Evolutionary conservation across 805 yeast species (phyloP).

Genomic region (Candida cerambycidarum): DNA sequence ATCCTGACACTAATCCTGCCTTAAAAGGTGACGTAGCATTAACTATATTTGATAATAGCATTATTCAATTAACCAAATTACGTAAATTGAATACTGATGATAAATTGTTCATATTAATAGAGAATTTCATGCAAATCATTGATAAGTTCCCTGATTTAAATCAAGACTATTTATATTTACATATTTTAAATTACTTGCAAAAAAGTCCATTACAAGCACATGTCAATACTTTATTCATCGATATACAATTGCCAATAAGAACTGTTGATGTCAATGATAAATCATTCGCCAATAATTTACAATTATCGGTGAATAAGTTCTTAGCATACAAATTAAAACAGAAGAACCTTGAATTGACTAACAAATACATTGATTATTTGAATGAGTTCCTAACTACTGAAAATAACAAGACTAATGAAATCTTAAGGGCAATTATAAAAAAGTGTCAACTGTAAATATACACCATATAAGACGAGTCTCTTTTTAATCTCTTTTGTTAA

Average conservation of each 20-base stretch:
- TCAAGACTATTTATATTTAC: conserved; percentile 63
- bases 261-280: conserved; percentile 39
- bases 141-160: conserved; percentile 71
- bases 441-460: conserved; percentile 26
- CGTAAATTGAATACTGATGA: conserved; percentile 16
- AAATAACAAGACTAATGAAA: conserved; percentile 25
- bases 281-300: conserved; percentile 58
- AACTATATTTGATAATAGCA: conserved; percentile 34
- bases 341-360: conserved; percentile 32
- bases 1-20: conserved; percentile 76
- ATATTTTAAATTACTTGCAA: conserved; percentile 57
- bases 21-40: conserved; percentile 55
- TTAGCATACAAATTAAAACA: conserved; percentile 55
- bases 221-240: conserved; percentile 46
- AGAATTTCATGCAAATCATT: conserved; percentile 52
- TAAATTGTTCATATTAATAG: conserved; percentile 39
- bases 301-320: conserved; percentile 69
- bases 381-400: conserved; percentile 17
- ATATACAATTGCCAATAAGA: conserved; percentile 68
- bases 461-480: conserved; percentile 2
- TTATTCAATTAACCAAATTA: conserved; percentile 19
- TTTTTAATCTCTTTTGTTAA: conserved; percentile 9
- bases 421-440: conserved; percentile 41
- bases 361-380: conserved; percentile 27
- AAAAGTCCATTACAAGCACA: conserved; percentile 33